Base-by-base conservation (phyloP, 2,329 filamentous ascomycete genomes). In the Emmonsiellopsis sp. region DNA sequence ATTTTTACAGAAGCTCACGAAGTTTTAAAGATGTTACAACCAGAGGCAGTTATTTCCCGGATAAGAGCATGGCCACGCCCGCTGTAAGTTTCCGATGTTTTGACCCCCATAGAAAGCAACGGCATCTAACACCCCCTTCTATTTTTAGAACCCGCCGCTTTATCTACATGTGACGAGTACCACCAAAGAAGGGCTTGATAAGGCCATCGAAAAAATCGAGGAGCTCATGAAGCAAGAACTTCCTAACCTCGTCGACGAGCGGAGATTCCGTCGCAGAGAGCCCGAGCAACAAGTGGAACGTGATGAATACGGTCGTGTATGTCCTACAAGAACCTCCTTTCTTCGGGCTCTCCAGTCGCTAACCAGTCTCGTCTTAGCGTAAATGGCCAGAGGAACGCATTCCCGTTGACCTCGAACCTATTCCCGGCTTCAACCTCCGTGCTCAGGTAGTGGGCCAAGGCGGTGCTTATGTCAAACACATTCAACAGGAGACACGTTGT, bases 321-420 rank as follows among this genome's bases (percentile, higher is more conserved):
- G 78, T 67, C 57, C 10, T 39, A 31, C 27, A 14, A 7, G 31
- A 44, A 31, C 11, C 39, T 10, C 11, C 39, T 10, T 21, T 42
- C 17, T 48, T 36, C 13, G n/a, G 11, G 13, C 37, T 31, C 13
- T 55, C 56, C 37, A 36, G 31, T 2, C 6, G 32, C n/a, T 13
- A 10, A 33, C 31, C 44, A 14, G 9, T 43, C 56, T 17, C 62
- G 55, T 65, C 52, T 53, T 51, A 95, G 89, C 89, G 91, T 61
- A 98, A 97, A 88, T 98, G 93, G 93, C 92, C 93, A 1, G 93
- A 97, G 66, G 90, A 96, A 73, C 89, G 87, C 63, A 95, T 98
- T 49, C 85, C 89, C 1, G 91, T 98, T 61, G 83, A 84, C 57
- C 83, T 98, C 54, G 93, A 97, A 62, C 88, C 92, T 0, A 83